Conservation (phyloP, 495 filamentous ascomycete species). For the Trichoderma asperelloides region DNA sequence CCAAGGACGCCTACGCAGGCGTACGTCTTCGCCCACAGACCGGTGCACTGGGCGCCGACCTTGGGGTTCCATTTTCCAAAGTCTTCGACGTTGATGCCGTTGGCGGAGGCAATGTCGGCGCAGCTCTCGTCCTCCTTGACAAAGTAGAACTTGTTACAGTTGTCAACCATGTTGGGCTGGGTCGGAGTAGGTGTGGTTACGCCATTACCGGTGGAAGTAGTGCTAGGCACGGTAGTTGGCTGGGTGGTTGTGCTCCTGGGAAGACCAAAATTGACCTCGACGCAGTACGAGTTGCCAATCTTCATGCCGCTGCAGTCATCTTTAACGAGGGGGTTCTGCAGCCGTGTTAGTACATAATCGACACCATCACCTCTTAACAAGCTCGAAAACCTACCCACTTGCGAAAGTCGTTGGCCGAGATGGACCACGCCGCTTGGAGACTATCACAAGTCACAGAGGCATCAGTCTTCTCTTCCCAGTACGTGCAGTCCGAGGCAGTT, state of each 20-base stretch:
- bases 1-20: conserved; percentile 11
- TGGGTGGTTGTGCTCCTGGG: neutral
- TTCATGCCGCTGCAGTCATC: conserved; percentile 7
- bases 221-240: neutral
- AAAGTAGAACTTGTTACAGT: conserved; percentile 37
- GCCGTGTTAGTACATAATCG: neutral
- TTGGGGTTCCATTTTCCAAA: conserved; percentile 16
- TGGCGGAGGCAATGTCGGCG: conserved; percentile 9
- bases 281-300: conserved; percentile 12
- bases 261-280: conserved; percentile 5
- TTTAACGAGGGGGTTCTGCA: conserved; percentile 10
- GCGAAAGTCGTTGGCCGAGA: neutral
- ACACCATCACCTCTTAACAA: neutral
- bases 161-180: conserved; percentile 27
- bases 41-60: conserved; percentile 13
- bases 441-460: neutral
- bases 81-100: conserved; percentile 11
- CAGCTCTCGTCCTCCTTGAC: conserved; percentile 15
- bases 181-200: conserved; percentile 26
- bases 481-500: neutral
- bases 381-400: neutral
- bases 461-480: neutral
- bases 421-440: neutral
- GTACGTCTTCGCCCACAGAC: conserved; percentile 10
- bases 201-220: conserved; percentile 16